Conservation (phyloP, 352 stramenopile genomes). For the Thalassiosira livingstoniorum region DNA sequence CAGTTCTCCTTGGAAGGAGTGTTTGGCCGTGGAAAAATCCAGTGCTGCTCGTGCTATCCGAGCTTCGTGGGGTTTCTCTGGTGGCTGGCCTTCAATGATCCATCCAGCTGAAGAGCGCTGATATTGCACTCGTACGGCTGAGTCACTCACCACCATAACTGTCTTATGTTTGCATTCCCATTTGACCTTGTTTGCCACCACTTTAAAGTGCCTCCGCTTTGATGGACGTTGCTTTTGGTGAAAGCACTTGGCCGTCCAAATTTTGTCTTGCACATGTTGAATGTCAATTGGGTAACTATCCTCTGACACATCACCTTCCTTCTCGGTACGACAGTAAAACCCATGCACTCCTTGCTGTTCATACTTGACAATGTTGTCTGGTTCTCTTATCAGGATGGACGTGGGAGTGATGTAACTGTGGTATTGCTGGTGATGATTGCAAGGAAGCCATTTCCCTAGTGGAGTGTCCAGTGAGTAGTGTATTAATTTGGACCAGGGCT, state of each 20-base stretch:
- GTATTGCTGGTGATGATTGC: neutral
- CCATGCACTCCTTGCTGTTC: neutral
- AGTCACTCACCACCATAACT: neutral
- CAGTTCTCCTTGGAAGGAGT: no score
- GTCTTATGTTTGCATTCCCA: no score
- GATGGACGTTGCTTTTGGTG: neutral
- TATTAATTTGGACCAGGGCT: neutral
- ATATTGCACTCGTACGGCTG: neutral
- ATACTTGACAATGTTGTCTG: neutral
- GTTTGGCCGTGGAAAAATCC: neutral
- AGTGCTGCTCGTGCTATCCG: neutral
- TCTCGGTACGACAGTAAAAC: neutral
- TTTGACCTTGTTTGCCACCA: no score
- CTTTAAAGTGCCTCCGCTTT: neutral
- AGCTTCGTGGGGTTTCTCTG: neutral
- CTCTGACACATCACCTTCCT: neutral
- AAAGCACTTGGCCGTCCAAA: neutral
- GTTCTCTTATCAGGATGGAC: neutral
- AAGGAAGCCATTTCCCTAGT: neutral
- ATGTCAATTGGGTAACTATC: neutral
- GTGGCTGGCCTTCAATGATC: neutral
- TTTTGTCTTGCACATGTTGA: neutral
- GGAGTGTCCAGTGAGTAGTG: neutral
- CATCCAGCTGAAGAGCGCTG: no score
- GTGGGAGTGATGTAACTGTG: neutral